Evolutionary conservation across 83 land plant species (phyloP), one percentile per base, ranked within the genome.

Genomic region (Isoetes engelmannii): DNA sequence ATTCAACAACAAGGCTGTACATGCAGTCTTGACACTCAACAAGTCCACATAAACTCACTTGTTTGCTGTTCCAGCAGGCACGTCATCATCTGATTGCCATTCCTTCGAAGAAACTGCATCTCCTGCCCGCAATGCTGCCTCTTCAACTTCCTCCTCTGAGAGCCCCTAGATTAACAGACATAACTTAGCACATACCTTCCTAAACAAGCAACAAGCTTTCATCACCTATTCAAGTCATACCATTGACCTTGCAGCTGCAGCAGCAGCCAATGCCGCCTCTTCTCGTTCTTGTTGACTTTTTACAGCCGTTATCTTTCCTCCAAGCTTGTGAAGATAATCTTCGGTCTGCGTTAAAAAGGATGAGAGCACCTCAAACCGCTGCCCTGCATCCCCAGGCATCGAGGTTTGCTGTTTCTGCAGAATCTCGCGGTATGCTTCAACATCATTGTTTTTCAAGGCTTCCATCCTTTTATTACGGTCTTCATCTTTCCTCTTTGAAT

Each of bases 361-460:
- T 7, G 93, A 87, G 4, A 95, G 86, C 67, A 95, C 99, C 47
- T 86, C 67, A 81, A 92, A 95, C 65, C 97, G 85, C 78, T 91
- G 86, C 49, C 85, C 86, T 71, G 99, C 97, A 81, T 95, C 99
- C 57, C 97, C 99, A 10, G 87, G 89, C 9, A 92, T 74, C 71
- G 83, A 85, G n/a, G 80, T 89, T 73, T 95, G 99, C 73, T 95
- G 99, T 75, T 95, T 87, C 58, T 81, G 59, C 70, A 95, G 63
- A 90, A 95, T 95, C 54, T 91, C 92, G 44, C 97, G 80, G 59
- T 95, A 95, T 46, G 95, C 88, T 72, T 95, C 97, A 19, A 95
- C 97, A 74, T 95, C 99, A 84, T 95, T 95, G 67, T 95, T 95
- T 72, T 95, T 95, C 83, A 95, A 81, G 0, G 99, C 99, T 65